A percentile compares a stretch with the other conserved stretches of the same genome.
Conservation (phyloP, 2,329 filamentous ascomycete species). For the Penicillium sp. region DNA sequence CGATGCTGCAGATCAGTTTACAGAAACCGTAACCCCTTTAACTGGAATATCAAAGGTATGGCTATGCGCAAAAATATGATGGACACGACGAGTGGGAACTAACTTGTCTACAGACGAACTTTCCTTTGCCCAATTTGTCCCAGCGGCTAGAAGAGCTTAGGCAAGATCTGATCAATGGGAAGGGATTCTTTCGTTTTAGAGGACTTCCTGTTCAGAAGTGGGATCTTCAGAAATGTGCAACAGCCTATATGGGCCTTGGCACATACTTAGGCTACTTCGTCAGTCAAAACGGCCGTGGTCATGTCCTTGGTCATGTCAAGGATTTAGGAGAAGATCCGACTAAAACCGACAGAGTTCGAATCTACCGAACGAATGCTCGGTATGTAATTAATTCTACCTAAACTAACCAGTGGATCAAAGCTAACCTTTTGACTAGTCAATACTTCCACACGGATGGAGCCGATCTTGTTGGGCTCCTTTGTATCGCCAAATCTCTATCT, state of each 20-base stretch:
- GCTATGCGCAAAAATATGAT: no score
- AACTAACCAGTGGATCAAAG: background rate
- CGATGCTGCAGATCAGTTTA: slow-evolving; percentile 64
- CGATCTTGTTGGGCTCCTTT: slow-evolving; percentile 78
- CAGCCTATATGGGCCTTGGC: slow-evolving; percentile 81
- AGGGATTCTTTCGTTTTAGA: slow-evolving; percentile 85
- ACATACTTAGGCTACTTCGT: slow-evolving; percentile 83
- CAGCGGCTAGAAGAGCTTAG: slow-evolving; percentile 55
- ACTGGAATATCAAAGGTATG: slow-evolving; percentile 65
- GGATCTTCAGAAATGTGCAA: slow-evolving; percentile 73
- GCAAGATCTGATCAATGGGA: slow-evolving; percentile 71
- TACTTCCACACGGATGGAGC: slow-evolving; percentile 81
- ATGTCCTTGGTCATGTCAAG: slow-evolving; percentile 84
- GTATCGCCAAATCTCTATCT: slow-evolving; percentile 71
- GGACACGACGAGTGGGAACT: background rate
- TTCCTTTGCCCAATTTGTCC: slow-evolving; percentile 59
- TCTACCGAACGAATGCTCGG: slow-evolving; percentile 79
- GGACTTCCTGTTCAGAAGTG: slow-evolving; percentile 72
- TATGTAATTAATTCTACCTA: slow-evolving; percentile 21
- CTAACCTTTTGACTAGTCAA: slow-evolving; percentile 50
- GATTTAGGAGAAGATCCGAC: slow-evolving; percentile 76
- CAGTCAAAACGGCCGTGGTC: slow-evolving; percentile 76
- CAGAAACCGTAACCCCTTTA: slow-evolving; percentile 61
- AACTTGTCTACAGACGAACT: slow-evolving; percentile 48
- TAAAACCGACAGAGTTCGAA: slow-evolving; percentile 79